A percentile compares a stretch with the other conserved stretches of the same genome.
Conservation (phyloP, 2,329 filamentous ascomycete genomes). For the Arachnomyces sp. region DNA sequence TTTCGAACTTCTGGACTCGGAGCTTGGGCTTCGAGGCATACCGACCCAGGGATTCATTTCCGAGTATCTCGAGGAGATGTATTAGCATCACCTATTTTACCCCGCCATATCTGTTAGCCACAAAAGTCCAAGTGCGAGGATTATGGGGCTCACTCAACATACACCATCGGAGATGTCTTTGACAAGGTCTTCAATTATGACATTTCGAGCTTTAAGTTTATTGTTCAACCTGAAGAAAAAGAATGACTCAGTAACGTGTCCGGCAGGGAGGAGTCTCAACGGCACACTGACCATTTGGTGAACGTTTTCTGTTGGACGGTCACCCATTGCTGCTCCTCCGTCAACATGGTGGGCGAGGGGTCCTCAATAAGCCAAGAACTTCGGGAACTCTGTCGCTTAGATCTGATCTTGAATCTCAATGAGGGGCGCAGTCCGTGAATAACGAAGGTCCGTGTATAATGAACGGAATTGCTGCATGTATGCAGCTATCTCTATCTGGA, state of each 20-base stretch:
- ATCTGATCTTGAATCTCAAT: not conserved
- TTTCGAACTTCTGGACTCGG: constrained; percentile 94
- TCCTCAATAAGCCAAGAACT: too few species aligned
- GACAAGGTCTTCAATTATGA: constrained; percentile 81
- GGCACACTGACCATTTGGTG: constrained; percentile 70
- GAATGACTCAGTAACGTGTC: not conserved
- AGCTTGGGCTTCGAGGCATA: constrained; percentile 96
- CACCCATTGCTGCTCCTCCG: constrained; percentile 54
- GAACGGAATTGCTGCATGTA: too few species aligned
- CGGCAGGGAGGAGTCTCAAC: constrained; percentile 2
- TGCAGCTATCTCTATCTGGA: too few species aligned
- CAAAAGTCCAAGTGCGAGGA: not conserved
- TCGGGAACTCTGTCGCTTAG: too few species aligned
- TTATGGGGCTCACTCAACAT: constrained; percentile 34
- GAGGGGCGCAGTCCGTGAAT: too few species aligned
- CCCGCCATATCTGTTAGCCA: not conserved
- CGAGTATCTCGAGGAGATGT: constrained; percentile 93
- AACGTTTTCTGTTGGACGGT: constrained; percentile 97
- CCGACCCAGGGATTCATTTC: constrained; percentile 85
- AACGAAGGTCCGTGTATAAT: too few species aligned
- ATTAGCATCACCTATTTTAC: constrained; percentile 75
- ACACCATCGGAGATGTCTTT: constrained; percentile 89
- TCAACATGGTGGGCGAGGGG: not conserved
- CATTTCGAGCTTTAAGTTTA: constrained; percentile 70
- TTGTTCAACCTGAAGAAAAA: constrained; percentile 71